A percentile compares a stretch with the other conserved stretches of the same genome.
Evolutionary conservation across 2,329 filamentous ascomycete species (phyloP).

Genomic region (Xylariales sp.): DNA sequence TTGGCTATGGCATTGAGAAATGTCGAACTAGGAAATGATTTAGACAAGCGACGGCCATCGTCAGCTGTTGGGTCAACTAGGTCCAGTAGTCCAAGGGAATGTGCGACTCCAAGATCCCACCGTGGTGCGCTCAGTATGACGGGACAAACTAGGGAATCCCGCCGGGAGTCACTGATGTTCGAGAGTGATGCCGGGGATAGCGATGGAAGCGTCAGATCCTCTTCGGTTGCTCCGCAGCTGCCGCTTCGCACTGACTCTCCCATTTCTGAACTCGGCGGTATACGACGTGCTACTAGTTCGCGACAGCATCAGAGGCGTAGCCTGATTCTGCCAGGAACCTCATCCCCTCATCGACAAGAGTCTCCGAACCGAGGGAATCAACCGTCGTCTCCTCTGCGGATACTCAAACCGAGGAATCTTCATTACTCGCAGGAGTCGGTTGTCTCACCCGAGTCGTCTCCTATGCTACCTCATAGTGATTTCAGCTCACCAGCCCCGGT

Average conservation of each 20-base stretch:
- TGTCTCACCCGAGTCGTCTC: conserved; percentile 83
- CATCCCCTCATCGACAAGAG: conserved; percentile 79
- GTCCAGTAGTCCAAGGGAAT: conserved; percentile 86
- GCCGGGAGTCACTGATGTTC: conserved; percentile 71
- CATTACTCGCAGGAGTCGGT: conserved; percentile 59
- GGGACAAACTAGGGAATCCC: conserved; percentile 57
- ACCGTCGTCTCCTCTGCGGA: conserved; percentile 81
- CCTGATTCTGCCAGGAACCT: conserved; percentile 72
- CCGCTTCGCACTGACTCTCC: conserved; percentile 81
- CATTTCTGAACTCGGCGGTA: conserved; percentile 74
- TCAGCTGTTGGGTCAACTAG: conserved; percentile 70
- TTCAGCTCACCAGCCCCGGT: conserved; percentile 69
- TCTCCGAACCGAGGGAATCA: conserved; percentile 74
- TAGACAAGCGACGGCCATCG: conserved; percentile 40
- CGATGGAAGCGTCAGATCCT: conserved; percentile 81
- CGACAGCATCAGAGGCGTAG: conserved; percentile 83
- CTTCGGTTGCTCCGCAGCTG: conserved; percentile 64
- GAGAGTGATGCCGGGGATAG: conserved; percentile 84
- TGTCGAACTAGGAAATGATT: conserved; percentile 35
- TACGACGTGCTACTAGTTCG: conserved; percentile 72
- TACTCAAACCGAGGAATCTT: conserved; percentile 70
- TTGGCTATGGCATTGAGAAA: conserved; percentile 51
- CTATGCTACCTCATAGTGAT: conserved; percentile 77
- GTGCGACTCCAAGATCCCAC: conserved; percentile 84
- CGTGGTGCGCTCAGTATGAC: conserved; percentile 54